Conservation (phyloP, 2,329 filamentous ascomycete species). For the Westerdykella ornata region DNA sequence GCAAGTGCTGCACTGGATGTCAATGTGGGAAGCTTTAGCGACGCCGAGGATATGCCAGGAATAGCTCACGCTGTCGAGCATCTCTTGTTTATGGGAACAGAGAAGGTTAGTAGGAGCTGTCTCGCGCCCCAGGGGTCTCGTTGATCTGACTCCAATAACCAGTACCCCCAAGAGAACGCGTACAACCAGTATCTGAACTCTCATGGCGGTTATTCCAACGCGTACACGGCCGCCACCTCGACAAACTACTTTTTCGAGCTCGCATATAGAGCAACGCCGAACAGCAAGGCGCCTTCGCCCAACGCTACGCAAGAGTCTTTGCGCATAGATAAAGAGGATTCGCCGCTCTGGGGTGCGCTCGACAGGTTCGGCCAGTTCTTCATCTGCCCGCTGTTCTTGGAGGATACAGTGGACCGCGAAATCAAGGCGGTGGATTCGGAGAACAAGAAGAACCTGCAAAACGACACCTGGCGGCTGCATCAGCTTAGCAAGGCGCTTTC, state of each 20-base stretch:
- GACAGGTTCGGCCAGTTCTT: constrained; percentile 95
- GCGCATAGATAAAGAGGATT: constrained; percentile 36
- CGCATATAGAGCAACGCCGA: constrained; percentile 60
- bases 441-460: constrained; percentile 96
- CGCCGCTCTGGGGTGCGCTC: constrained; percentile 72
- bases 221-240: constrained; percentile 85
- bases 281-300: constrained; percentile 43
- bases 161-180: constrained; percentile 90
- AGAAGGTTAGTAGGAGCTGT: constrained; percentile 57
- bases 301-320: constrained; percentile 34
- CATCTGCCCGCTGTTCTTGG: constrained; percentile 76
- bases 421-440: constrained; percentile 86
- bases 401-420: constrained; percentile 78
- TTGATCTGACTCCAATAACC: not conserved
- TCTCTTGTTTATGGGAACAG: constrained; percentile 95
- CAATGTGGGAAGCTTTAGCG: constrained; percentile 92
- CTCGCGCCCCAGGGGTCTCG: not conserved
- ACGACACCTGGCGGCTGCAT: constrained; percentile 77
- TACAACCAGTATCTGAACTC: constrained; percentile 89
- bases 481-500: constrained; percentile 85
- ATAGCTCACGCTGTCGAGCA: constrained; percentile 97
- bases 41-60: constrained; percentile 82
- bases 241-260: constrained; percentile 99
- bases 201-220: constrained; percentile 88
- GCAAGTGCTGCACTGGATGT: constrained; percentile 92